Evolutionary conservation across 805 yeast genomes (phyloP).

Genomic region (Starmerella vaccinii): DNA sequence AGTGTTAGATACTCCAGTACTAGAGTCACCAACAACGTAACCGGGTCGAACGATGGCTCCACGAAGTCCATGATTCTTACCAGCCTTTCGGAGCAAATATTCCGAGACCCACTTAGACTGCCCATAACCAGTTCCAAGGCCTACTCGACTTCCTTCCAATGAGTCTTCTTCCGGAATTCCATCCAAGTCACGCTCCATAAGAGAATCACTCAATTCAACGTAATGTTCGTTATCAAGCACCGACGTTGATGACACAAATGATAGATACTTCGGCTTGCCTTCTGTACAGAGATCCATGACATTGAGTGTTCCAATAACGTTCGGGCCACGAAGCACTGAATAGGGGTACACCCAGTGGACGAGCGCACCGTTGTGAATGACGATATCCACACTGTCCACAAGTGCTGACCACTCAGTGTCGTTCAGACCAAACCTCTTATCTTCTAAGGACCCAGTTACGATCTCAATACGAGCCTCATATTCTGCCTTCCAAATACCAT

Average conservation of each 20-base stretch:
- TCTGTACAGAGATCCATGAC: conserved; percentile 64
- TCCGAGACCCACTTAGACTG: conserved; percentile 98
- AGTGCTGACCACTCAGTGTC: conserved; percentile 49
- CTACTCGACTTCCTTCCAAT: conserved; percentile 66
- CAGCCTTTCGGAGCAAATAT: conserved; percentile 77
- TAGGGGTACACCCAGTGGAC: conserved; percentile 99
- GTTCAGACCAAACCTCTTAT: conserved; percentile 58
- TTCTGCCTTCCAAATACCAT: conserved; percentile 65
- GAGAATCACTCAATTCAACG: conserved; percentile 63
- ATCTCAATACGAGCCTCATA: conserved; percentile 53
- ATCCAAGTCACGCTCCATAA: conserved; percentile 49
- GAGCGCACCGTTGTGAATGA: conserved; percentile 93
- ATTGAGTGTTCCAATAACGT: conserved; percentile 78
- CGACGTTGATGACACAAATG: conserved; percentile 94
- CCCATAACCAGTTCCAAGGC: conserved; percentile 89
- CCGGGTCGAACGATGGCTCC: conserved; percentile 95
- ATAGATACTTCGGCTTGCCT: conserved; percentile 76
- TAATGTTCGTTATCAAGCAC: conserved; percentile 76
- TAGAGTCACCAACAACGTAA: conserved; percentile 78
- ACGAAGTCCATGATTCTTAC: conserved; percentile 61
- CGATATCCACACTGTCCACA: conserved; percentile 56
- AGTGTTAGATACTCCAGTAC: conserved; percentile 82
- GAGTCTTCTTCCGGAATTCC: conserved; percentile 82
- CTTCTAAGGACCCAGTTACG: conserved; percentile 73
- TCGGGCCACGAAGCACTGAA: conserved; percentile 78